Evolutionary conservation across 2,329 filamentous ascomycete genomes (phyloP), one percentile per base, ranked within the genome.

Genomic region (Hymenoscyphus fraxineus): DNA sequence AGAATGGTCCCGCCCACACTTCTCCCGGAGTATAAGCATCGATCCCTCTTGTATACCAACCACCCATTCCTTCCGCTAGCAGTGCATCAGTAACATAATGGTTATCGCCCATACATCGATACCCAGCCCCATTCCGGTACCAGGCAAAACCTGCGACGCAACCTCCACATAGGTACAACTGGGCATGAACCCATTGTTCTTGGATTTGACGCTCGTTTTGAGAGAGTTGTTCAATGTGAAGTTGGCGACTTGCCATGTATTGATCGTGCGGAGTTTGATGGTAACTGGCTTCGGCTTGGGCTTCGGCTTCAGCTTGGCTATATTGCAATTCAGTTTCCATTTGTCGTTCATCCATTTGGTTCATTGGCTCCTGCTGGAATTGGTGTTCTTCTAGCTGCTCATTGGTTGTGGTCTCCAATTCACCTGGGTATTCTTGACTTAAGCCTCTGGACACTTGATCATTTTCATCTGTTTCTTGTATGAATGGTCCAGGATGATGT

Each of bases 11-110:
- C 7, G 35, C 35, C 35, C 35, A 35, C 9, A 35, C 35, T 7
- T 35, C 35, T 10, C 9, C 7, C 35, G 35, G 35, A 6, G 9
- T 35, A 35, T 10, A 6, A 35, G 35, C 9, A 6, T 35, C 35
- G 6, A 35, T 22, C 2, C 3, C 3, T 10, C n/a, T 51, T 3
- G 22, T 1, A 35, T 60, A 60, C 44, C n/a, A 62, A 13, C 70
- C 69, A 3, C 70, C 68, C 41, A 66, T 68, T 1, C 69, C 69
- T 60, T 71, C 67, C 5, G 66, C 66, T 2, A 72, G 10, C 1
- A 71, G 55, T 3, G 63, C 62, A 41, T 72, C 69, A 2, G 66
- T 66, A 6, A 69, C 65, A 7, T 64, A 61, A 38, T 71, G 70
- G 27, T 62, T 32, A 0, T 63, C 61, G 1, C 66, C 69, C 12